Conservation (phyloP, 169 alveolate species). For the Cryptosporidium felis region DNA sequence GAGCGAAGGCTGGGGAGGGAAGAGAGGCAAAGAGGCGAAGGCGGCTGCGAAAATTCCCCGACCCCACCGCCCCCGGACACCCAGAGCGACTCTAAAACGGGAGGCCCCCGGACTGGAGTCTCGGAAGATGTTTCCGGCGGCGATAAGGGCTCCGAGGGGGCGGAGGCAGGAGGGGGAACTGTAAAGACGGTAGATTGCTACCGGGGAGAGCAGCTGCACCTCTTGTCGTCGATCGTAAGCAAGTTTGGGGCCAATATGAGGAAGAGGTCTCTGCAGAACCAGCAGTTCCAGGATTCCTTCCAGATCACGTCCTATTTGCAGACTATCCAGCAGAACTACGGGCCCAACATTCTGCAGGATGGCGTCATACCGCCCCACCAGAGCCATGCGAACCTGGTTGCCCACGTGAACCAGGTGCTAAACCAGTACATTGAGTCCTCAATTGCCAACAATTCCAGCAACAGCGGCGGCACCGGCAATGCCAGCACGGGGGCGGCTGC, state of each 20-base stretch:
- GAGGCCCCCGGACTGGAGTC: not conserved
- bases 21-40: not conserved
- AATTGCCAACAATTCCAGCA: not conserved
- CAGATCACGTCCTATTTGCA: constrained; percentile 65
- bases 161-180: not conserved
- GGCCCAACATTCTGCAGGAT: constrained; percentile 56
- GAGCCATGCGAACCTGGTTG: constrained; percentile 62
- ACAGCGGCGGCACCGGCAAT: not conserved
- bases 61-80: no score
- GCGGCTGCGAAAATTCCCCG: no score
- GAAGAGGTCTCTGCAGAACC: constrained; percentile 61
- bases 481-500: not conserved
- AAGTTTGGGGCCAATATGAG: constrained; percentile 66
- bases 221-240: constrained; percentile 53
- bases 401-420: constrained; percentile 59
- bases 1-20: not conserved
- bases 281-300: constrained; percentile 64
- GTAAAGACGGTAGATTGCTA: not conserved
- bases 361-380: constrained; percentile 67
- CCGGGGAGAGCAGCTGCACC: constrained; percentile 31
- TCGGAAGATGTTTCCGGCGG: not conserved
- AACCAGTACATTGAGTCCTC: constrained; percentile 61
- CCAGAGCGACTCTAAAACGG: no score
- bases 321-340: constrained; percentile 57
- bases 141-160: not conserved